Evolutionary conservation across 768 basidiomycete genomes (phyloP).

Genomic region (Suillus weaverae): DNA sequence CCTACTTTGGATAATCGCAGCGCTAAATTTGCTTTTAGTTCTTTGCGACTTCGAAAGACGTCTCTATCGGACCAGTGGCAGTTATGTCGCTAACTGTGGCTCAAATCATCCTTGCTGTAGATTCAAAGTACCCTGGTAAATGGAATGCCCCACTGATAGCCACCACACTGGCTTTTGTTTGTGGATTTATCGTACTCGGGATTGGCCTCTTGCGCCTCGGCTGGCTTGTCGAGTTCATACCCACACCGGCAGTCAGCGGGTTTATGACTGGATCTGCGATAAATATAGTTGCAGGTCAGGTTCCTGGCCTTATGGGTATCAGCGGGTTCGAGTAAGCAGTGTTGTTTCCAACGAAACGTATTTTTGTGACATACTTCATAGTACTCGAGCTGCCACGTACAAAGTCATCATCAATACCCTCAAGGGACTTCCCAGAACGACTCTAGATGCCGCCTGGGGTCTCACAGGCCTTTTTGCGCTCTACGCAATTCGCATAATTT

Average conservation of each 20-base stretch:
- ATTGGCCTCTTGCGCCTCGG: slow-evolving; percentile 89
- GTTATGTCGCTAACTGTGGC: slow-evolving; percentile 93
- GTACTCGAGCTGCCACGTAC: slow-evolving; percentile 85
- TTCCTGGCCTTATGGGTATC: slow-evolving; percentile 89
- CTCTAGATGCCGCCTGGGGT: slow-evolving; percentile 89
- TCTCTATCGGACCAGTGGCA: slow-evolving; percentile 98
- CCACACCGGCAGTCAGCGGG: slow-evolving; percentile 78
- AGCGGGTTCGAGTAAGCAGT: slow-evolving; percentile 72
- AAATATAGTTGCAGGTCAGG: slow-evolving; percentile 84
- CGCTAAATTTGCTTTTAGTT: slow-evolving; percentile 46
- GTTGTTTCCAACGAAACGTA: neutral
- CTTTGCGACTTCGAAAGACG: slow-evolving; percentile 97
- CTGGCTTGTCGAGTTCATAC: slow-evolving; percentile 95
- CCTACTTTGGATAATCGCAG: neutral
- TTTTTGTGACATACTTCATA: slow-evolving; percentile 28
- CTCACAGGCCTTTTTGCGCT: slow-evolving; percentile 69
- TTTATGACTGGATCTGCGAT: slow-evolving; percentile 99
- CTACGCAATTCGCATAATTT: slow-evolving; percentile 65
- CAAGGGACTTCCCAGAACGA: slow-evolving; percentile 71
- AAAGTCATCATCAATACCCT: slow-evolving; percentile 90
- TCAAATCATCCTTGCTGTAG: slow-evolving; percentile 72
- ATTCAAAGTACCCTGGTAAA: slow-evolving; percentile 49
- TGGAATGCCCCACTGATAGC: slow-evolving; percentile 79
- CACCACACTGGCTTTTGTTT: slow-evolving; percentile 79
- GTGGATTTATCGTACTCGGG: slow-evolving; percentile 87